Evolutionary conservation across 768 basidiomycete species (phyloP).

Genomic region (Lentinus brumalis): DNA sequence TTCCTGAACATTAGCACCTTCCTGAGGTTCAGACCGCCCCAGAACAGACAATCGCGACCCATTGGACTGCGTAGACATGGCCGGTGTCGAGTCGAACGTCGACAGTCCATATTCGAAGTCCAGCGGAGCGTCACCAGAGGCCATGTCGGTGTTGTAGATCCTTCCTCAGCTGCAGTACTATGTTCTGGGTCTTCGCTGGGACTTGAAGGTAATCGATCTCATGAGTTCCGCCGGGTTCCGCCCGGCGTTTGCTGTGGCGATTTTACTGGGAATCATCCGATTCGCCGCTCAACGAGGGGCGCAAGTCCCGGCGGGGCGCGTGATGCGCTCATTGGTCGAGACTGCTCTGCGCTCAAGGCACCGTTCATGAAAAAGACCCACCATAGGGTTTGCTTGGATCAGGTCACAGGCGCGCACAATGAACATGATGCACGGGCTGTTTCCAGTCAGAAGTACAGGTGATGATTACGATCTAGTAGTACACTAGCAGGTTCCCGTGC

Average conservation of each 20-base stretch:
- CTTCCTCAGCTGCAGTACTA: neutral
- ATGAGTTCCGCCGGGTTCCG: no score
- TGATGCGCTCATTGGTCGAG: neutral
- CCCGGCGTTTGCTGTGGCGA: no score
- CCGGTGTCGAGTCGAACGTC: neutral
- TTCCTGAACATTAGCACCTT: slow-evolving; percentile 20
- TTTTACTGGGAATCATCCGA: no score
- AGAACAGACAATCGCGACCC: slow-evolving; percentile 7
- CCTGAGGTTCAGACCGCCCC: slow-evolving; percentile 8
- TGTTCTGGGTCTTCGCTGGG: neutral
- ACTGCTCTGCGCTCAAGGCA: neutral
- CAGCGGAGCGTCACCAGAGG: neutral
- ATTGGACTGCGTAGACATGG: slow-evolving; percentile 3
- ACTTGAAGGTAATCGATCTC: neutral
- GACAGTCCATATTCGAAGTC: neutral
- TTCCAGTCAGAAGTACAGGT: no score
- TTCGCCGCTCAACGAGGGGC: no score
- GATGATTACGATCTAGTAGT: no score
- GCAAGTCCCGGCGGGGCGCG: neutral
- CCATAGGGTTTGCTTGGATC: no score
- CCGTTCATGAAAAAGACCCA: no score
- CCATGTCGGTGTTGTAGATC: neutral
- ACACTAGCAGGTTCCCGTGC: no score
- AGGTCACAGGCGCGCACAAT: no score
- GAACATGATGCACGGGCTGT: no score